Conservation (phyloP, 2,329 filamentous ascomycete genomes). For the Rhexocercosporidium sp. region DNA sequence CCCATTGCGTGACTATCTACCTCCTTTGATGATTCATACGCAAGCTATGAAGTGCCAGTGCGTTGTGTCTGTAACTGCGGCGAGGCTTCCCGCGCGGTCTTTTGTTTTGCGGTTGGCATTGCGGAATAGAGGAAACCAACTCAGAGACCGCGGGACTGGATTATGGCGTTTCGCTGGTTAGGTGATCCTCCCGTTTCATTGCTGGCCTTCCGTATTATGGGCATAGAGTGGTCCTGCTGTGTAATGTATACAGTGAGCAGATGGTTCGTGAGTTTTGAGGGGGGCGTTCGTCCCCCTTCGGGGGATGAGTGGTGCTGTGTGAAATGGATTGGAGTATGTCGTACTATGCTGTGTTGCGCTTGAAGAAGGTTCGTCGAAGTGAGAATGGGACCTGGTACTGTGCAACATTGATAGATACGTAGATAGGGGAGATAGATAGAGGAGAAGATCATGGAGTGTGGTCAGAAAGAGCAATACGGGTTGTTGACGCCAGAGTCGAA, state of each 20-base stretch:
- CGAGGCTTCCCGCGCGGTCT: not conserved
- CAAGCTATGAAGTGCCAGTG: not conserved
- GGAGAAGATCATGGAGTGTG: not conserved
- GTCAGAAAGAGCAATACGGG: not conserved
- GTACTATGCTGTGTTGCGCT: not conserved
- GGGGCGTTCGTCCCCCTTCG: conserved; percentile 21
- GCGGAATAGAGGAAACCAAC: not conserved
- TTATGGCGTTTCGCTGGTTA: not conserved
- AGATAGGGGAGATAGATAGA: not conserved
- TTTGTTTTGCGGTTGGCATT: not conserved
- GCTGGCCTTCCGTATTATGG: not conserved
- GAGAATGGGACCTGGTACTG: not conserved
- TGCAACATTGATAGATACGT: conserved; percentile 3
- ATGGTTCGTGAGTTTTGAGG: conserved; percentile 20
- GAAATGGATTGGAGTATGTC: not conserved
- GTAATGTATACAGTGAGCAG: conserved; percentile 17
- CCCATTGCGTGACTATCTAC: conserved; percentile 21
- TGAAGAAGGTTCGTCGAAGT: conserved; percentile 14
- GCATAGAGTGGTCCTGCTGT: conserved; percentile 11
- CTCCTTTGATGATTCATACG: not conserved
- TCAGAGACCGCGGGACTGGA: conserved; percentile 5
- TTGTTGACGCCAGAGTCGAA: conserved; percentile 8
- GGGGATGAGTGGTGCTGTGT: not conserved
- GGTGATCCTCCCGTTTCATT: not conserved
- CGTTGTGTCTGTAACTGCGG: not conserved